Evolutionary conservation across 495 filamentous ascomycete species (phyloP), one percentile per base, ranked within the genome.

Genomic region (Lichenothelia convexa): DNA sequence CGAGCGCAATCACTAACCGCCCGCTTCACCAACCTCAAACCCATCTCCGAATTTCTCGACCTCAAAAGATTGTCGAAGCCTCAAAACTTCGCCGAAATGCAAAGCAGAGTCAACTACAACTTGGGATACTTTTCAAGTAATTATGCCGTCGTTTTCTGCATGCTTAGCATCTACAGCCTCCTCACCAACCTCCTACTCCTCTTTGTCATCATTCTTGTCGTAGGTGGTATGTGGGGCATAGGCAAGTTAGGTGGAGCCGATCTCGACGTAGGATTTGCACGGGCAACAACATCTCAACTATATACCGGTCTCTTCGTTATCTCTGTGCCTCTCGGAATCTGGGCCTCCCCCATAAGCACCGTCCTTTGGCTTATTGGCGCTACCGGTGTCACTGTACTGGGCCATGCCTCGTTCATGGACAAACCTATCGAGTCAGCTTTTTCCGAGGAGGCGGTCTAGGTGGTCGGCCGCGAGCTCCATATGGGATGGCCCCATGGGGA

Each of bases 401-500:
- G 91, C 59, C 89, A 97, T 63, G 89, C 89, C 47, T 68, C 82
- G 35, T 73, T 97, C 51, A 75, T 97, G 77, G 89, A 97, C 61
- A 93, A 93, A 68, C 87, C 87, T 24, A 93, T 95, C 67, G 89
- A 94, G 73, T 86, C 87, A 85, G 85, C 87, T 97, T 97, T 97
- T 94, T 97, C 91, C 71, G 89, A 93, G 89, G 91, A 95, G 87
- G 89, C 85, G 86, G 86, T 94, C 81, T 95, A 94, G 75, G 71
- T 86, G 85, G 85, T 93, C 85, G 86, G 80, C 85, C 84, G 84
- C 85, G 81, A 91, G 72, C 82, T 93, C 85, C 84, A 76, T 73
- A 83, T 72, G 67, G 24, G 80, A 81, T n/a, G n/a, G n/a, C 80
- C 80, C 73, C 62, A 78, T 80, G 82, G 85, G 85, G 83, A 92